Conservation (phyloP, 2,329 filamentous ascomycete species). For the Emergomyces orientalis region DNA sequence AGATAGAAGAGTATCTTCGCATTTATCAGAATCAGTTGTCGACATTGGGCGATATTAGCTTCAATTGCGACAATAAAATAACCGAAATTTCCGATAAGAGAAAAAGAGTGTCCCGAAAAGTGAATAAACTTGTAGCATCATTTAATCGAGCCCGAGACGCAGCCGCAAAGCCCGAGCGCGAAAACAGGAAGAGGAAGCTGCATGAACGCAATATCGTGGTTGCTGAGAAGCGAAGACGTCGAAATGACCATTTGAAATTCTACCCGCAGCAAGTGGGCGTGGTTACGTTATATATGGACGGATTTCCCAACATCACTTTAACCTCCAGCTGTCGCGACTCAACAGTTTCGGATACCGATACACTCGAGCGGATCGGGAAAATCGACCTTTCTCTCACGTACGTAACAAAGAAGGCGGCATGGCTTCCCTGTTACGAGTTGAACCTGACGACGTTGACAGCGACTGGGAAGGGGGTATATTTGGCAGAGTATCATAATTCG, state of each 20-base stretch:
- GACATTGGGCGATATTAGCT: slow-evolving; percentile 20
- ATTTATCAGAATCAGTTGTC: slow-evolving; percentile 27
- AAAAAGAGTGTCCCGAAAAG: slow-evolving; percentile 19
- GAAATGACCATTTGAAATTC: slow-evolving; percentile 29
- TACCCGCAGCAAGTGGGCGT: slow-evolving; percentile 30
- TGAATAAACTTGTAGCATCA: slow-evolving; percentile 15
- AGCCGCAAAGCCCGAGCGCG: slow-evolving; percentile 20
- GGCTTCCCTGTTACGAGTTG: slow-evolving; percentile 55
- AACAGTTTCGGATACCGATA: slow-evolving; percentile 20
- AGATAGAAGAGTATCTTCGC: slow-evolving; percentile 28
- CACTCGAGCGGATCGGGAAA: slow-evolving; percentile 12
- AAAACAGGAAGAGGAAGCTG: slow-evolving; percentile 21
- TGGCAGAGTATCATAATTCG: slow-evolving; percentile 52
- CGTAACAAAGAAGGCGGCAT: slow-evolving; percentile 49
- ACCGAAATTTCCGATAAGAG: slow-evolving; percentile 22
- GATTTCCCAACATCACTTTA: slow-evolving; percentile 22
- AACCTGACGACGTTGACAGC: slow-evolving; percentile 49
- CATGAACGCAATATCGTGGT: slow-evolving; percentile 23
- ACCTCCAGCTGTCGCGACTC: slow-evolving; percentile 21
- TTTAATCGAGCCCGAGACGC: slow-evolving; percentile 16
- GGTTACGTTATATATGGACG: slow-evolving; percentile 31
- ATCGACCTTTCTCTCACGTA: slow-evolving; percentile 47
- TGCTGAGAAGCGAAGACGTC: slow-evolving; percentile 25
- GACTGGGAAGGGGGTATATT: slow-evolving; percentile 49
- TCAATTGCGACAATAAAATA: slow-evolving; percentile 21